Percentiles rank a stretch among this genome's conserved stretches.
Evolutionary conservation across 2,329 filamentous ascomycete genomes (phyloP).

Genomic region (Didymella lethalis): DNA sequence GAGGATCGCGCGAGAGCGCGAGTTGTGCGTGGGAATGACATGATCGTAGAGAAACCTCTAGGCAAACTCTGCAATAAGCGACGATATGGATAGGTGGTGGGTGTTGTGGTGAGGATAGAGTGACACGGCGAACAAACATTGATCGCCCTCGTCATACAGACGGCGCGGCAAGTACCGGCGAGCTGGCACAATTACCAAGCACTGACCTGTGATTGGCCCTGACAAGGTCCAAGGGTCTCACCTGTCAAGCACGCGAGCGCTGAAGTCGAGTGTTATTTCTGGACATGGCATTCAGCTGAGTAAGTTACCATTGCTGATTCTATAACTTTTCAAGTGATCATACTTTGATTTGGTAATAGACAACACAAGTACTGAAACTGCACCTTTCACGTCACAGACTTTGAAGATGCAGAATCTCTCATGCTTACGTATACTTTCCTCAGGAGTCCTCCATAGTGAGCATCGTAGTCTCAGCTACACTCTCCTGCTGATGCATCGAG

Average conservation of each 20-base stretch:
- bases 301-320: not conserved
- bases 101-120: slow-evolving; percentile 11
- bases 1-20: slow-evolving; percentile 36
- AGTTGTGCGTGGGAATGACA: slow-evolving; percentile 45
- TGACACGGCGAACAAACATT: slow-evolving; percentile 1
- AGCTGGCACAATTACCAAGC: slow-evolving; percentile 29
- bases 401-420: too few relatives aligned
- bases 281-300: not conserved
- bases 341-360: too few relatives aligned
- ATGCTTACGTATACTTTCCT: not conserved
- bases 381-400: too few relatives aligned
- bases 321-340: not conserved
- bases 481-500: not conserved
- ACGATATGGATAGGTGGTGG: slow-evolving; percentile 6
- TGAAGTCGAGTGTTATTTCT: not conserved
- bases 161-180: slow-evolving; percentile 29
- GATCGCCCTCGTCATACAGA: slow-evolving; percentile 37
- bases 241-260: slow-evolving; percentile 11
- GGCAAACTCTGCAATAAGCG: slow-evolving; percentile 7
- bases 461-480: not conserved
- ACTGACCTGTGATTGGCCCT: slow-evolving; percentile 26
- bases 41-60: slow-evolving; percentile 25
- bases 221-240: slow-evolving; percentile 2
- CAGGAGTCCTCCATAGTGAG: too few relatives aligned
- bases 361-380: too few relatives aligned